phyloP scores from a whole-genome alignment of 2,329 filamentous ascomycete genomes.

The Zymoseptoria crescenta region DNA sequence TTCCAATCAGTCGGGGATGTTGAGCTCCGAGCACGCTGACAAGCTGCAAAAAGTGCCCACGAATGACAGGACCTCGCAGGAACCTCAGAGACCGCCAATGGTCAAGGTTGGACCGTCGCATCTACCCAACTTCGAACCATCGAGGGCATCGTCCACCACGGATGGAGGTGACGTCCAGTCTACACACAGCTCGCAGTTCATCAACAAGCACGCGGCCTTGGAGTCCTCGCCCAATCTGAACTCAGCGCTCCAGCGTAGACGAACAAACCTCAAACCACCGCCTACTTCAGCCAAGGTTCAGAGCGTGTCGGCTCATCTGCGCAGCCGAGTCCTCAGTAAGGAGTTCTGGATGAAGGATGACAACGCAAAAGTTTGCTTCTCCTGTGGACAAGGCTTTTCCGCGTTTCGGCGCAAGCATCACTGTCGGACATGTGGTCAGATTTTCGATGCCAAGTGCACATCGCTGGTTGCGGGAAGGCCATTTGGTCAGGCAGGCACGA shows the following conservation, averaged over 20 bases:
- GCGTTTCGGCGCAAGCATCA: slow-evolving; percentile 95
- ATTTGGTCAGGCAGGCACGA: slow-evolving; percentile 76
- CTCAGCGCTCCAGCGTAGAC: slow-evolving; percentile 19
- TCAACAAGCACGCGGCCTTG: slow-evolving; percentile 5
- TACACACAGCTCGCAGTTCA: slow-evolving; percentile 16
- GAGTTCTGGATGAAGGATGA: slow-evolving; percentile 97
- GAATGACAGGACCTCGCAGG: slow-evolving; percentile 5
- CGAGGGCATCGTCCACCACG: slow-evolving; percentile 38
- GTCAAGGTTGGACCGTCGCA: slow-evolving; percentile 40
- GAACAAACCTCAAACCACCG: slow-evolving; percentile 16
- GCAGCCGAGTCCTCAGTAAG: slow-evolving; percentile 80
- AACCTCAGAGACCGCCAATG: slow-evolving; percentile 31
- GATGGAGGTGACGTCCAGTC: slow-evolving; percentile 31
- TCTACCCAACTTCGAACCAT: slow-evolving; percentile 41
- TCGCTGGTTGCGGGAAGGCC: slow-evolving; percentile 78
- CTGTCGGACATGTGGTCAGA: slow-evolving; percentile 92
- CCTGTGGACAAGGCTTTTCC: slow-evolving; percentile 81
- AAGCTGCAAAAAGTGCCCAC: background rate
- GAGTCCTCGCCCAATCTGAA: slow-evolving; percentile 25
- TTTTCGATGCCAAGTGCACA: slow-evolving; percentile 95
- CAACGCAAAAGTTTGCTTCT: slow-evolving; percentile 94
- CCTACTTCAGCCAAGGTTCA: slow-evolving; percentile 5
- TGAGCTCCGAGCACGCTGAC: background rate
- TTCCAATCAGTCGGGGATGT: background rate
- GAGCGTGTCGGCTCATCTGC: slow-evolving; percentile 52